These are phyloP conservation scores for Solanum arcanum DNA, from an alignment of 257 asterid species.

Conservation along the genomic window DNA sequence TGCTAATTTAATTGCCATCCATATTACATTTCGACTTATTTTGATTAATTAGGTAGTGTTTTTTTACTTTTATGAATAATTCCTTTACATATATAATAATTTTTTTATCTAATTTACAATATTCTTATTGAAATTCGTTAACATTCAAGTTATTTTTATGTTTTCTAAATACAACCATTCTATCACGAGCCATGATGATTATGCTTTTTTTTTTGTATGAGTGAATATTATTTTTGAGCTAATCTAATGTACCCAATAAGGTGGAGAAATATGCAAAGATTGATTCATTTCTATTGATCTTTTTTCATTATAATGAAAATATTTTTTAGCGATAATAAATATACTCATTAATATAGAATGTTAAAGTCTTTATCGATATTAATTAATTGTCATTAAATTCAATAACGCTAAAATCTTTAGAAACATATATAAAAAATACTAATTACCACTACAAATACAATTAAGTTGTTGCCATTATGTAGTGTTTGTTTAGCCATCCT, in stretches of 20 bases:
- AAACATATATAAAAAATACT: no score
- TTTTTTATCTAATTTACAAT: accelerated
- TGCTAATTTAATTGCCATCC: background rate
- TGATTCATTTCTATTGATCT: background rate
- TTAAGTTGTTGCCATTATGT: no score
- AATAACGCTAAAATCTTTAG: no score
- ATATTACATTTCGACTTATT: background rate
- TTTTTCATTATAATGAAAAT: background rate
- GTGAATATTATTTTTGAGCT: background rate
- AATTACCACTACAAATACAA: no score
- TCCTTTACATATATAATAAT: no score
- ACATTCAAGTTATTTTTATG: background rate
- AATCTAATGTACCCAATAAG: background rate
- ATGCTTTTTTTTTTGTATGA: background rate
- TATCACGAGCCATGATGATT: background rate
- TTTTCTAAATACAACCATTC: background rate
- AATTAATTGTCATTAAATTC: no score
- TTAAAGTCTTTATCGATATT: no score
- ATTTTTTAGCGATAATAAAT: no score
- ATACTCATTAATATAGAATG: no score
- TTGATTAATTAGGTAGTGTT: background rate
- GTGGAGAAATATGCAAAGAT: background rate
- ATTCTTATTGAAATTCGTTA: background rate
- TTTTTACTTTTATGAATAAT: background rate
- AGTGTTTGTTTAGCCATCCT: background rate